phyloP scores from a whole-genome alignment of 441 rosid species.

The Brassica balearica region DNA sequence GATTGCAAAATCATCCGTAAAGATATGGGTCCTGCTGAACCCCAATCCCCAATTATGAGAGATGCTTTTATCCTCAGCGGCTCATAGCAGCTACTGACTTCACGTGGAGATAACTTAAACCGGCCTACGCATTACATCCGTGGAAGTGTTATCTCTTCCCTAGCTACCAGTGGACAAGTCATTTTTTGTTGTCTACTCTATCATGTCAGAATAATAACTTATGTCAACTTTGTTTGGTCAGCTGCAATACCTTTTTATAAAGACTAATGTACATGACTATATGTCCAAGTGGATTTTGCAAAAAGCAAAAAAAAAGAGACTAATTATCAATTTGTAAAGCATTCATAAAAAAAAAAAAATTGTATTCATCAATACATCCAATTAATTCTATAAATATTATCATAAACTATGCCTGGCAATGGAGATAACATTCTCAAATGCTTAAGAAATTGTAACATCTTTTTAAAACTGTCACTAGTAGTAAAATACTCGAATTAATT shows the following conservation, averaged over 20 bases:
- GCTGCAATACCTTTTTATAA: background rate
- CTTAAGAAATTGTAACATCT: background rate
- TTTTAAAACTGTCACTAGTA: background rate
- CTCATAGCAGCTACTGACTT: background rate
- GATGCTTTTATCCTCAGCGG: background rate
- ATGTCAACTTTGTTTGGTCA: constrained; percentile 2
- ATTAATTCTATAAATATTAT: background rate
- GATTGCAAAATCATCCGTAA: no score
- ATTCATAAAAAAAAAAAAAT: background rate
- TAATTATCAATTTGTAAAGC: background rate
- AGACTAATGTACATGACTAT: background rate
- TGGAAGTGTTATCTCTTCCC: constrained; percentile 13
- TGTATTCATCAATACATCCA: background rate
- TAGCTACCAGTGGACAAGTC: background rate
- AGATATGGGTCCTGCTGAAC: background rate
- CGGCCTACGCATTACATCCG: background rate
- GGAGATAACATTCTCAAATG: constrained; percentile 18
- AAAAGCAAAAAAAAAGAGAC: background rate
- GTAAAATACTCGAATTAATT: background rate
- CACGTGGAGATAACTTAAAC: background rate
- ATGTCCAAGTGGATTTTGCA: background rate
- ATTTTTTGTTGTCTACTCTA: background rate
- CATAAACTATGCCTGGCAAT: background rate
- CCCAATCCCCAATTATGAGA: background rate
- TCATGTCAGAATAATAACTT: background rate